These are phyloP conservation scores for Cladophialophora immunda DNA, from an alignment of 2,329 filamentous ascomycete species.

Conservation along the genomic window DNA sequence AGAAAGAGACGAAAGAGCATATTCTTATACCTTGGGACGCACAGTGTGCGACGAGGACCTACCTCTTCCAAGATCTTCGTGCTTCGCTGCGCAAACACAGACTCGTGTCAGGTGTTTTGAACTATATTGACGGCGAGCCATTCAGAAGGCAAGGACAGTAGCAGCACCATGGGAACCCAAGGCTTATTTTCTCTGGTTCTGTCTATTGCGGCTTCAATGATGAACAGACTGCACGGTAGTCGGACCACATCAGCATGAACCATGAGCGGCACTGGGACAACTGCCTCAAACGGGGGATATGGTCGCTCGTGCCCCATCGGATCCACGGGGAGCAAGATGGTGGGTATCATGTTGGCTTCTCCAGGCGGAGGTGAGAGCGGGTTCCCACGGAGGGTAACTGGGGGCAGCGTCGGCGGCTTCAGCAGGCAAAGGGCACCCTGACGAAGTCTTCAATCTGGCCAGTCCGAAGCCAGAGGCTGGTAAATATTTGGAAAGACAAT, in stretches of 20 bases:
- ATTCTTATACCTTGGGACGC: background rate
- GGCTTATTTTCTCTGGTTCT: background rate
- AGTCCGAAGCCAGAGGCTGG: background rate
- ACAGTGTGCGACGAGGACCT: background rate
- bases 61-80: background rate
- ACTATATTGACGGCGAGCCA: background rate
- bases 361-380: background rate
- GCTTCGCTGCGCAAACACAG: background rate
- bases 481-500: background rate
- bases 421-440: background rate
- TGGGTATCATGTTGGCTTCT: background rate
- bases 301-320: background rate
- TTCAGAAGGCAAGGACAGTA: background rate
- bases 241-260: background rate
- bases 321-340: background rate
- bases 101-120: background rate
- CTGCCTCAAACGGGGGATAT: background rate
- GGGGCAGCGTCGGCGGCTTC: background rate
- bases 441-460: background rate
- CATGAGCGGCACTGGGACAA: background rate
- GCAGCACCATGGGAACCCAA: conserved; percentile 1
- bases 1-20: background rate
- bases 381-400: background rate
- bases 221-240: background rate
- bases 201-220: background rate